Base-by-base conservation (phyloP, 1,284 basidiomycete species). In the Xerocomus amazonicus region DNA sequence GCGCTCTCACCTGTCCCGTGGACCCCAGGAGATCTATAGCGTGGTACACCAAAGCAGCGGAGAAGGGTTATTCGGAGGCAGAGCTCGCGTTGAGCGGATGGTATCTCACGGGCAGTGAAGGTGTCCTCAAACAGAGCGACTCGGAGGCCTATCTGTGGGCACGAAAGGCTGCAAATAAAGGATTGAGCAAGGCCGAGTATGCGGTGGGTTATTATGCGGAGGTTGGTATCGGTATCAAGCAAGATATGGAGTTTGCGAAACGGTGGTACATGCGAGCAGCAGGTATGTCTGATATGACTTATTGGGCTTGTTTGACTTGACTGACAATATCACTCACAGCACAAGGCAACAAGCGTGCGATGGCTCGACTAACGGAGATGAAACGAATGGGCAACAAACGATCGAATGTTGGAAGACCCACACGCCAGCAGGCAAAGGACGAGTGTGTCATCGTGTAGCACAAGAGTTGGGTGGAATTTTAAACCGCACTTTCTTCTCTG, bases 211-310 rank as follows among this genome's bases (percentile, higher is more conserved):
- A 99, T 70, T 99, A 99, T 69, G 89, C 91, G 0, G 97, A 99
- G 69, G 90, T 97, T 23, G 97, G 96, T 5, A 99, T 99, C 60
- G 97, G 97, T 23, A 90, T 97, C 62, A 94, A 94, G 72, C 89
- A 92, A 61, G 95, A 99, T 63, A 70, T 94, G 39, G 97, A 98
- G 56, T 89, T 96, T 67, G 94, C 97, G 16, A 98, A 97, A 72
- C 79, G 91, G 60, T 99, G 96, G 95, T 99, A 99, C 70, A 96
- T 97, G 91, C 84, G 97, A 38, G 92, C 94, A 42, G 92, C 94
- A 56, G 92, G 92, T 96, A 59, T 54, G 88, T 79, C 42, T 55
- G 28, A 32, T 47, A 23, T 23, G 19, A 4, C 19, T 23, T 4
- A 4, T 23, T 23, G 19, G 3, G 19, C 19, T 23, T 23, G 19